Evolutionary conservation across 2,329 filamentous ascomycete species (phyloP).

Genomic region (Pezicula neosporulosa): DNA sequence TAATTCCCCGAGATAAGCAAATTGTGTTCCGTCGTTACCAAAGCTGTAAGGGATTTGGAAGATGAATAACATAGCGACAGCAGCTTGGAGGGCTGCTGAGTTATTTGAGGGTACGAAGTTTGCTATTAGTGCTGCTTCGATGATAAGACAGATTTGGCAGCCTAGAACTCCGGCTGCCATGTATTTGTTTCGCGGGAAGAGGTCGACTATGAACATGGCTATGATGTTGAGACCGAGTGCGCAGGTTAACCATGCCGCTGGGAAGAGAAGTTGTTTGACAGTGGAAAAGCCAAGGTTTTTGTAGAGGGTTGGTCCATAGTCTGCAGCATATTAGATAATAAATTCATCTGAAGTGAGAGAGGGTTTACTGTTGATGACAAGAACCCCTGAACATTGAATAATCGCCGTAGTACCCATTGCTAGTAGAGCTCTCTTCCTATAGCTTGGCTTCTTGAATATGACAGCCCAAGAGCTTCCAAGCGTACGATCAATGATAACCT

Average conservation of each 20-base stretch:
- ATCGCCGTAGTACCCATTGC: background rate
- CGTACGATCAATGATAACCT: constrained; percentile 2
- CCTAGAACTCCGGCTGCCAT: constrained; percentile 3
- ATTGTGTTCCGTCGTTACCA: background rate
- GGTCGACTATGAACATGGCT: constrained; percentile 2
- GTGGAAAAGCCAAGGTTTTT: background rate
- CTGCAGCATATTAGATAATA: background rate
- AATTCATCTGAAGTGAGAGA: background rate
- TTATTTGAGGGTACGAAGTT: background rate
- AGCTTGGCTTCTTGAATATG: constrained; percentile 4
- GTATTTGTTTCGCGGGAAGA: background rate
- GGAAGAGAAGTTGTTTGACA: background rate
- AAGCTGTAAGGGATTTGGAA: background rate
- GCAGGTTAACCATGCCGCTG: background rate
- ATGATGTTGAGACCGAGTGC: background rate
- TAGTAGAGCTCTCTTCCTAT: constrained; percentile 1
- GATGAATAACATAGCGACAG: constrained; percentile 2
- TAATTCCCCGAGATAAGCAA: constrained; percentile 4
- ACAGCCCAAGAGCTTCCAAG: background rate
- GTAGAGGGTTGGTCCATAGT: constrained; percentile 5
- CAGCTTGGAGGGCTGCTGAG: background rate
- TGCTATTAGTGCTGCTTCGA: constrained; percentile 5
- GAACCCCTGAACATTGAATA: background rate
- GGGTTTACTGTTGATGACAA: constrained; percentile 3
- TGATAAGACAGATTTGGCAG: background rate